Conservation (phyloP, 352 stramenopile genomes). For the Pythium dissotocum region DNA sequence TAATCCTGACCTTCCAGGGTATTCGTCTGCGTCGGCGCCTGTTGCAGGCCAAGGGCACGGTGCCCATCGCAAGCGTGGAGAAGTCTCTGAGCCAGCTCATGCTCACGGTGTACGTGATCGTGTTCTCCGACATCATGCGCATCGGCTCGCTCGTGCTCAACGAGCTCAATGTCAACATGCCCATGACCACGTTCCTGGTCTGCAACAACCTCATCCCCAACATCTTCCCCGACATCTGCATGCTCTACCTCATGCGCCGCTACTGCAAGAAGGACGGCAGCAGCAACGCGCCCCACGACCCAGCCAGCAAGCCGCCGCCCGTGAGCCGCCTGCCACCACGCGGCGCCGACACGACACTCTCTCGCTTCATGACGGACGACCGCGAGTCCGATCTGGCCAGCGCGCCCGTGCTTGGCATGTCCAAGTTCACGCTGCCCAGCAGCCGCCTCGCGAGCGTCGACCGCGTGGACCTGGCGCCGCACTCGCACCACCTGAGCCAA, state of each 20-base stretch:
- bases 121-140: slow-evolving; percentile 70
- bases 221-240: slow-evolving; percentile 88
- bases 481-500: slow-evolving; percentile 10
- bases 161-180: slow-evolving; percentile 43
- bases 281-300: slow-evolving; percentile 21
- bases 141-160: slow-evolving; percentile 63
- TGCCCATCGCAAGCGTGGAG: slow-evolving; percentile 65
- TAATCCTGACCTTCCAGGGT: slow-evolving; percentile 73
- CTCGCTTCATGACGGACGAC: slow-evolving; percentile 63
- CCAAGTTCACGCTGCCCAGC: slow-evolving; percentile 31
- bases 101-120: slow-evolving; percentile 80
- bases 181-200: slow-evolving; percentile 71
- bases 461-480: slow-evolving; percentile 21
- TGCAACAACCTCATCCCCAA: slow-evolving; percentile 77
- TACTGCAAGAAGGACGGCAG: slow-evolving; percentile 31
- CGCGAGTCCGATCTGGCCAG: slow-evolving; percentile 31
- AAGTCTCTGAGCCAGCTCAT: slow-evolving; percentile 84
- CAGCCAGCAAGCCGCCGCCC: neutral
- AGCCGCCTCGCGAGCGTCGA: slow-evolving; percentile 29
- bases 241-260: slow-evolving; percentile 88
- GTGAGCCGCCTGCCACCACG: neutral
- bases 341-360: slow-evolving; percentile 36
- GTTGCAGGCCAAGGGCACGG: slow-evolving; percentile 66
- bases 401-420: slow-evolving; percentile 33
- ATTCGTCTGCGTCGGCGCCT: slow-evolving; percentile 72